A percentile compares a stretch with the other conserved stretches of the same genome.
phyloP scores from a whole-genome alignment of 2,329 filamentous ascomycete genomes.

The Sarocladium strictum region DNA sequence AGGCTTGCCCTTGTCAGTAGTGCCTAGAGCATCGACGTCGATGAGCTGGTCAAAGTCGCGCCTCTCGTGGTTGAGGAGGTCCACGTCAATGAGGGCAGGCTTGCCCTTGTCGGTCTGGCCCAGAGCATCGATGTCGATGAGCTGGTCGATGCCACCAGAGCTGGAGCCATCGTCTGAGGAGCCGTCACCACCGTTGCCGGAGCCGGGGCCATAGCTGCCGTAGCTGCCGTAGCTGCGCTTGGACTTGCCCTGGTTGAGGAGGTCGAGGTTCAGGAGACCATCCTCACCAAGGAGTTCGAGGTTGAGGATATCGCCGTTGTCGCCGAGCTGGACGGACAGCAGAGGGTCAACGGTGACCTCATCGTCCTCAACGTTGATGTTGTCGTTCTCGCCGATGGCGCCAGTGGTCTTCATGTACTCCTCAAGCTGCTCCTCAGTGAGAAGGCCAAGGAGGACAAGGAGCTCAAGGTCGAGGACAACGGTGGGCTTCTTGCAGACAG shows the following conservation, averaged over 20 bases:
- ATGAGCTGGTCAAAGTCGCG: not conserved
- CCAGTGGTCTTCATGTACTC: conserved; percentile 17
- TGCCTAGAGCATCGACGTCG: not conserved
- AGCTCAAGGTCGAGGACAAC: conserved; percentile 17
- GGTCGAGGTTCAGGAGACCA: conserved; percentile 12
- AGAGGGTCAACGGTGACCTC: conserved; percentile 12
- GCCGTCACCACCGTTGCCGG: not conserved
- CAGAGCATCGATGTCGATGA: not conserved
- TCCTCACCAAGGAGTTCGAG: conserved; percentile 13
- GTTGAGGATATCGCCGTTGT: conserved; percentile 12
- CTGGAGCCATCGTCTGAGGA: not conserved
- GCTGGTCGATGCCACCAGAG: not conserved
- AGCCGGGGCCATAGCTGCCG: not conserved
- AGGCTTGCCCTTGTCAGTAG: not conserved
- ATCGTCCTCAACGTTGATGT: conserved; percentile 11
- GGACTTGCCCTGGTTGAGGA: conserved; percentile 10
- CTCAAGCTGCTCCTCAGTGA: conserved; percentile 17
- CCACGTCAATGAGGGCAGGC: conserved; percentile 6
- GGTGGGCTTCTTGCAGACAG: conserved; percentile 17
- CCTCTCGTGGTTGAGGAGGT: conserved; percentile 9
- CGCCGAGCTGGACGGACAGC: conserved; percentile 11
- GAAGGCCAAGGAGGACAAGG: conserved; percentile 16
- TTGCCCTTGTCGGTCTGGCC: not conserved
- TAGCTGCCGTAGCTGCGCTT: conserved; percentile 6
- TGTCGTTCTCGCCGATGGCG: conserved; percentile 3